These are phyloP conservation scores for Aspergillus costaricaensis DNA, from an alignment of 2,329 filamentous ascomycete species.

Conservation along the genomic window DNA sequence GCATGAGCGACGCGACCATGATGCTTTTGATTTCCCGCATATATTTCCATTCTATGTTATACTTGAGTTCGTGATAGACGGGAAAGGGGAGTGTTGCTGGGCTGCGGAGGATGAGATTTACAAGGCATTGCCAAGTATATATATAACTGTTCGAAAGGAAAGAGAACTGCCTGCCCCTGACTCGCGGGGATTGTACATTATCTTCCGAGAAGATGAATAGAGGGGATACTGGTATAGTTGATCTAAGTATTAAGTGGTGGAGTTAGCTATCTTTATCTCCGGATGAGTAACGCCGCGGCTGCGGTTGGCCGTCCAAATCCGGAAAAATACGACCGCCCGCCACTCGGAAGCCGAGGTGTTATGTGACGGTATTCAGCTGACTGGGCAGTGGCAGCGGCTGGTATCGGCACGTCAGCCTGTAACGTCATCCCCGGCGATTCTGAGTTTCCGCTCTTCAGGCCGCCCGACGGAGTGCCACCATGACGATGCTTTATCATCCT, in stretches of 20 bases:
- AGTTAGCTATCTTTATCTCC: background rate
- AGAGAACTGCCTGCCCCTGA: no score
- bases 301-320: constrained; percentile 12
- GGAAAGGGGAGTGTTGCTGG: background rate
- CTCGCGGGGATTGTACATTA: no score
- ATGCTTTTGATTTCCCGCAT: constrained; percentile 10
- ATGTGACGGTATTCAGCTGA: constrained; percentile 20
- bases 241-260: no score
- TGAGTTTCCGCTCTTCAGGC: constrained; percentile 18
- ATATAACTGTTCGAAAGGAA: no score
- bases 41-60: background rate
- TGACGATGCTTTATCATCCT: constrained; percentile 15
- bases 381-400: constrained; percentile 19
- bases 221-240: no score
- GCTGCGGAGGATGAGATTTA: background rate
- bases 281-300: constrained; percentile 12
- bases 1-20: constrained; percentile 28
- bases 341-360: constrained; percentile 24
- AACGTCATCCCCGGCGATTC: constrained; percentile 16
- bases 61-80: constrained; percentile 1
- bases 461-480: constrained; percentile 20
- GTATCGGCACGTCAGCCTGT: constrained; percentile 39
- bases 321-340: constrained; percentile 13
- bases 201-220: no score
- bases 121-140: no score